Base-by-base conservation (phyloP, 768 basidiomycete genomes). In the Ramaria sp. region DNA sequence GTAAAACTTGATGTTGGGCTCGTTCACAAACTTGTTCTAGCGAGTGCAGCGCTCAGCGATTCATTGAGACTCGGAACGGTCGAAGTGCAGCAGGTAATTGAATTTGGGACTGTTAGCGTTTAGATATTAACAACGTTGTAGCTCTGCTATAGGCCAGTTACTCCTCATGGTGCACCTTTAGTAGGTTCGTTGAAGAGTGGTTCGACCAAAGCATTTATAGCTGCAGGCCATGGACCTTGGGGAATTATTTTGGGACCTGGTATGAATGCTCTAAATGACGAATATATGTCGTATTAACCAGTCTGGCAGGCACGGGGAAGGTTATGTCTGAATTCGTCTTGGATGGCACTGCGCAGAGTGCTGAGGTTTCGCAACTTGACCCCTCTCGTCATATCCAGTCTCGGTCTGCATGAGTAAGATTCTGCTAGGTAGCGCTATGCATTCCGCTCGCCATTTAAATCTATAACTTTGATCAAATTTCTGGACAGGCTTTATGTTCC, bases 41-140 rank as follows among this genome's bases (percentile, higher is more conserved):
- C 84, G 19, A 84, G 88, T 45, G 64, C 74, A 3, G 79, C 79
- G 54, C 80, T 86, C 52, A 84, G 83, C 3, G 61, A 66, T n/a
- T 75, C 79, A 60, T 72, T 87, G 37, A 69, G 73, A 37, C 74
- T 75, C 19, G 83, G 81, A 1, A 72, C 61, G 0, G 71, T 86
- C 0, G 77, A 79, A 41, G 71, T 66, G 30, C 70, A 73, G 39
- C 83, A 85, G 69, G 90, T 89, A 6, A 93, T 37, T 13, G n/a
- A 37, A 34, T 31, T 31, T 55, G 17, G 19, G 27, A 22, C 31
- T 17, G 15, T 15, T 47, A 11, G 19, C 10, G 9, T 17, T 53
- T 19, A 15, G 22, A 10, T 3, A 39, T 15, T 53, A 15, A 42
- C 33, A 19, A 22, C 4, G 49, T 2, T 33, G 12, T 17, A 57